Base-by-base conservation (phyloP, 345 rosid genomes). In the Zanthoxylum bungeanum region DNA sequence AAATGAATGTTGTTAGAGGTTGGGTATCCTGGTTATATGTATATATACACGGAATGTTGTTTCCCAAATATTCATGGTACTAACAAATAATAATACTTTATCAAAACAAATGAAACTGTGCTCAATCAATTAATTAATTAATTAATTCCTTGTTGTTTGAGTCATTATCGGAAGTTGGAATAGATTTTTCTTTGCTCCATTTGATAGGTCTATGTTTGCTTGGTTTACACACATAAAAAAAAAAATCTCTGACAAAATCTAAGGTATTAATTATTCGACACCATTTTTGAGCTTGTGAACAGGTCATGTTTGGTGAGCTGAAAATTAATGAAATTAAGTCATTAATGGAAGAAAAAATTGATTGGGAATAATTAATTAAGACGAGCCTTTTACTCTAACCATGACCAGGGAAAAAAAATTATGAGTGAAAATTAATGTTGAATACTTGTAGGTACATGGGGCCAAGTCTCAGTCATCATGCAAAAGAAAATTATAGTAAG, bases 371-470 rank as follows among this genome's bases (percentile, higher is more conserved):
- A 71, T 71, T 65, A 83, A 71, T 71, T n/a, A 50, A 7, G 63
- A 31, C 7, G 40, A 84, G 71, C 62, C 88, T 81, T 82, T 76
- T 80, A 82, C 86, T 83, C 85, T 64, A 79, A 79, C 75, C 84
- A 75, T 75, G 71, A 64, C 52, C 44, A n/a, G 11, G 63, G 37
- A 17, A 42, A 47, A n/a, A 47, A 46, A 74, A 8, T 0, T 37
- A 68, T 75, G 73, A 74, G 74, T 76, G 73, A 70, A 76, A 75
- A 73, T 12, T 42, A 42, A 42, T 61, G 58, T 33, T 58, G 62
- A 12, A 58, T 31, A 63, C 33, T 24, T 64, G 10, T 17, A 63
- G 31, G 2, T 22, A 24, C 28, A 14, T 24, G 78, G 72, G 70
- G 75, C 75, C 49, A 34, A 36, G 46, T 36, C 31, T 47, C 30